Evolutionary conservation across 305 asterid genomes (phyloP).

Genomic region (Coffea humblotiana): DNA sequence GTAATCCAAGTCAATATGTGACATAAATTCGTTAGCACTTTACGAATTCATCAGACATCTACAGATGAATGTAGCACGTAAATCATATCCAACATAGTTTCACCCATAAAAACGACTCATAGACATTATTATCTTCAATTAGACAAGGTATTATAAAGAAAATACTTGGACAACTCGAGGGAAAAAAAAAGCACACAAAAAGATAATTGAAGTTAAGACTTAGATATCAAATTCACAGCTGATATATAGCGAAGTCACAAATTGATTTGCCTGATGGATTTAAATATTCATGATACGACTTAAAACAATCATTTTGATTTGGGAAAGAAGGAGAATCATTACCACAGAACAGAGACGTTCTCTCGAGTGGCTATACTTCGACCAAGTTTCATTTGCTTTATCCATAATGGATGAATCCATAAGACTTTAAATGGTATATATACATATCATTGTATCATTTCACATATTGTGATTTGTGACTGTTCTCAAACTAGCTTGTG

Average conservation of each 20-base stretch:
- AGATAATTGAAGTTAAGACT: not conserved
- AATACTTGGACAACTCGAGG: not conserved
- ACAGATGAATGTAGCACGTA: too few relatives aligned
- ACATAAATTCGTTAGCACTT: too few relatives aligned
- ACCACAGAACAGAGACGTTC: not conserved
- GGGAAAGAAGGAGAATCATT: not conserved
- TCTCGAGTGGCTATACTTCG: not conserved
- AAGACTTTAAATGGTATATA: not conserved
- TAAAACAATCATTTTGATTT: not conserved
- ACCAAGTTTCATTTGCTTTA: slow-evolving; percentile 5
- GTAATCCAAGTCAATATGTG: too few relatives aligned
- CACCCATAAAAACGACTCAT: too few relatives aligned
- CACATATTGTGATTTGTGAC: not conserved
- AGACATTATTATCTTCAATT: too few relatives aligned
- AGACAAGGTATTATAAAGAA: not conserved
- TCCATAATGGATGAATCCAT: slow-evolving; percentile 1
- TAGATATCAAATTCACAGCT: not conserved
- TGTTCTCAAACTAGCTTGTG: not conserved
- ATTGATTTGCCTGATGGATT: not conserved
- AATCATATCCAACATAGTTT: too few relatives aligned
- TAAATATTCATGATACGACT: not conserved
- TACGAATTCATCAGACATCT: too few relatives aligned
- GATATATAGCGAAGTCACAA: not conserved
- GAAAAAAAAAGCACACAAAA: too few relatives aligned
- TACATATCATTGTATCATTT: not conserved